Evolutionary conservation across 192 early-diverging fungal genomes (phyloP).

Genomic region (Entomortierella parvispora): DNA sequence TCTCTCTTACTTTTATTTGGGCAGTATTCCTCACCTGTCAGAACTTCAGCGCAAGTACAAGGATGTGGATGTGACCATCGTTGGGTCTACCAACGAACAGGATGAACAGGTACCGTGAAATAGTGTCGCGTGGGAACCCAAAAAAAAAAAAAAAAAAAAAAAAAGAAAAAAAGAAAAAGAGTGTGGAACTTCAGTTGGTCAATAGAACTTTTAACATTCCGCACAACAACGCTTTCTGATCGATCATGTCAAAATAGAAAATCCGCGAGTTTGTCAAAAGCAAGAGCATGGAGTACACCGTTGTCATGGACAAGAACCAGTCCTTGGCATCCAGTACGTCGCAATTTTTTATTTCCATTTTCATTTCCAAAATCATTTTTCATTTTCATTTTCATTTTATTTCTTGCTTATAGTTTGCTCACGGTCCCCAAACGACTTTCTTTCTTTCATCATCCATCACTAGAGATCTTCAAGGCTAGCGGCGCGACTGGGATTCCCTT

Average conservation of each 20-base stretch:
- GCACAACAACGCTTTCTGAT: background rate
- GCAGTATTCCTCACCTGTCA: constrained; percentile 59
- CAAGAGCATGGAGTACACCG: constrained; percentile 62
- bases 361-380: too few species aligned
- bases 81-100: constrained; percentile 63
- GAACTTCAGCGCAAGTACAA: constrained; percentile 61
- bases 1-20: background rate
- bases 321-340: constrained; percentile 34
- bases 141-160: too few species aligned
- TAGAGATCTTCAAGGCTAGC: constrained; percentile 55
- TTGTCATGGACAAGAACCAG: constrained; percentile 59
- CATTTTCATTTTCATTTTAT: too few species aligned
- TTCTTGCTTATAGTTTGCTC: too few species aligned
- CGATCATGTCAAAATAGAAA: too few species aligned
- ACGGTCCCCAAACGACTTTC: background rate
- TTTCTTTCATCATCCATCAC: background rate
- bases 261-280: constrained; percentile 59
- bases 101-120: constrained; percentile 50
- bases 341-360: background rate
- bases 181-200: background rate
- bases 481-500: constrained; percentile 64
- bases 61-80: constrained; percentile 55
- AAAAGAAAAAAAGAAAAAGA: background rate
- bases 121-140: background rate
- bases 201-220: background rate